These are phyloP conservation scores for Colletotrichum tamarilloi DNA, from an alignment of 2,329 filamentous ascomycete genomes.

Conservation along the genomic window DNA sequence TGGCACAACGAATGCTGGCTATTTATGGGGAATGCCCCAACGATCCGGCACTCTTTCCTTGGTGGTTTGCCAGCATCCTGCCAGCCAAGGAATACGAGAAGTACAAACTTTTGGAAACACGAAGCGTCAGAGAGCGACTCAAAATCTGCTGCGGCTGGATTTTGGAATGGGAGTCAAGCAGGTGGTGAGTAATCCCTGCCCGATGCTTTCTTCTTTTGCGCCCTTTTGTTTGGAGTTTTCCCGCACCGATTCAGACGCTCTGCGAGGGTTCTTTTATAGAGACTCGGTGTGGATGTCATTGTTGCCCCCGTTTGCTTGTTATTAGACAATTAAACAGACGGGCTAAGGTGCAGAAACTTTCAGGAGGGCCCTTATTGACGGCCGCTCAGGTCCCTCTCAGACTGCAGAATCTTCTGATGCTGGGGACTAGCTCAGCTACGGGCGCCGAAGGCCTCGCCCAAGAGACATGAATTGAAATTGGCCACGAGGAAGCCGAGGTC, in stretches of 20 bases:
- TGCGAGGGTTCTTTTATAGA: background rate
- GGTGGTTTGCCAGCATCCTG: constrained; percentile 89
- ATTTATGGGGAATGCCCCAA: constrained; percentile 82
- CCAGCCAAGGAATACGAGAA: constrained; percentile 83
- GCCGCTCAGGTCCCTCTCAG: constrained; percentile 38
- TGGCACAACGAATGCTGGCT: constrained; percentile 76
- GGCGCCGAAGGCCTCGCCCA: background rate
- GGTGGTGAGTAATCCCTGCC: constrained; percentile 69
- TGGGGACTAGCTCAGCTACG: constrained; percentile 27
- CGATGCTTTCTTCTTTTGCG: background rate
- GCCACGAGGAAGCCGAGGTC: background rate
- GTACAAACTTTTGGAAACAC: constrained; percentile 78
- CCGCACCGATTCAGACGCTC: background rate
- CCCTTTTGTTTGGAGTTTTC: background rate
- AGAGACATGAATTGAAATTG: background rate
- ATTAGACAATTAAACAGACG: constrained; percentile 36
- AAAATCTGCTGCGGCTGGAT: constrained; percentile 89
- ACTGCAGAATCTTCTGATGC: constrained; percentile 37
- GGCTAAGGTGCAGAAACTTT: constrained; percentile 36
- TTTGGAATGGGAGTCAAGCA: constrained; percentile 73
- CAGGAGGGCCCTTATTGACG: constrained; percentile 36
- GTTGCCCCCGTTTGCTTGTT: constrained; percentile 32
- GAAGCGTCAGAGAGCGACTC: constrained; percentile 81
- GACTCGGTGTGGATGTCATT: background rate
- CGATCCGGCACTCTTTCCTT: constrained; percentile 83